These are phyloP conservation scores for Mycena latifolia DNA, from an alignment of 768 basidiomycete genomes.

Conservation along the genomic window DNA sequence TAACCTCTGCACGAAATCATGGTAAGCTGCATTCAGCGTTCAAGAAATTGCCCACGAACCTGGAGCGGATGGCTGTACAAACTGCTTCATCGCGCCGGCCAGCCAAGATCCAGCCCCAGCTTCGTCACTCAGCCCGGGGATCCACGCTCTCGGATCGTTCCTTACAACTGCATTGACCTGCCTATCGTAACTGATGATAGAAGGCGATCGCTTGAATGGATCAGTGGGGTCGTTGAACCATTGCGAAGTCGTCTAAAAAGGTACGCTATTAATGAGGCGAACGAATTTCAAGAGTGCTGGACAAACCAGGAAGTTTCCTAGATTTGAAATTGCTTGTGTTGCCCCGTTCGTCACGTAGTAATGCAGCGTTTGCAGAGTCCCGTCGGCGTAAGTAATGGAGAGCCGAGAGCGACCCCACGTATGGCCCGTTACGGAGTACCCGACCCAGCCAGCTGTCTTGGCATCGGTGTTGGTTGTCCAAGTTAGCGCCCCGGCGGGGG, in stretches of 20 bases:
- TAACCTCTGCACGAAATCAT: slow-evolving; percentile 51
- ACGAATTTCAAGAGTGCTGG: too few relatives aligned
- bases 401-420: slow-evolving; percentile 64
- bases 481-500: slow-evolving; percentile 59
- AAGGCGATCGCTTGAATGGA: slow-evolving; percentile 54
- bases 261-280: neutral
- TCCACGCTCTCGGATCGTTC: slow-evolving; percentile 69
- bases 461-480: slow-evolving; percentile 60
- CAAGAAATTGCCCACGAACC: slow-evolving; percentile 9
- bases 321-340: slow-evolving; percentile 57
- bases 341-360: slow-evolving; percentile 64
- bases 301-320: slow-evolving; percentile 60
- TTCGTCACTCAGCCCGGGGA: slow-evolving; percentile 70
- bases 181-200: slow-evolving; percentile 55
- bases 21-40: neutral
- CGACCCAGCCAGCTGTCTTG: slow-evolving; percentile 55
- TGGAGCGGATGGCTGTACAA: slow-evolving; percentile 61
- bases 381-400: slow-evolving; percentile 63
- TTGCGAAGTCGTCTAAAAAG: slow-evolving; percentile 55
- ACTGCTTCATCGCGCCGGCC: slow-evolving; percentile 69
- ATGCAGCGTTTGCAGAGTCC: slow-evolving; percentile 64
- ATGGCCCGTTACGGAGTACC: slow-evolving; percentile 58
- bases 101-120: slow-evolving; percentile 73
- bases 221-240: slow-evolving; percentile 63
- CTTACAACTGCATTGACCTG: slow-evolving; percentile 61